Percentiles rank a stretch among this genome's conserved stretches.
Evolutionary conservation across 805 yeast genomes (phyloP).

Genomic region (Kluyveromyces siamensis): DNA sequence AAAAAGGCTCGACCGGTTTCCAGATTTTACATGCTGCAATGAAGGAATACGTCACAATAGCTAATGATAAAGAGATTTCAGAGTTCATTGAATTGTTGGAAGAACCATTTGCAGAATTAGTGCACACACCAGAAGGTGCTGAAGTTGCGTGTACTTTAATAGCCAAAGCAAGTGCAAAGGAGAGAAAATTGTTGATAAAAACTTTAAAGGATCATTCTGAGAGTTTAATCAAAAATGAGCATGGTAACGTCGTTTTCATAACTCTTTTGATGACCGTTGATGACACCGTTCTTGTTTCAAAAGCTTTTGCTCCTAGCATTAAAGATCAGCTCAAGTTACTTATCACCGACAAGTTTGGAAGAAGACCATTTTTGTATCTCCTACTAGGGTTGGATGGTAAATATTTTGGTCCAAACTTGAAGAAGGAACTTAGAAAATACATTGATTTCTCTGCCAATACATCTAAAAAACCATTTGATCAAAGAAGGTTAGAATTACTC

Average conservation of each 20-base stretch:
- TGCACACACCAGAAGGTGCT: slow-evolving; percentile 90
- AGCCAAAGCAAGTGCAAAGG: slow-evolving; percentile 83
- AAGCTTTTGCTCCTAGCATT: slow-evolving; percentile 45
- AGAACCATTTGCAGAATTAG: slow-evolving; percentile 89
- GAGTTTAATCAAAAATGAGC: slow-evolving; percentile 71
- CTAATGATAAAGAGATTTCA: slow-evolving; percentile 55
- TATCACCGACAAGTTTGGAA: slow-evolving; percentile 62
- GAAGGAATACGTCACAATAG: slow-evolving; percentile 74
- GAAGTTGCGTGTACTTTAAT: slow-evolving; percentile 80
- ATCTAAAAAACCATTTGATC: slow-evolving; percentile 76
- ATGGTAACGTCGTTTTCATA: slow-evolving; percentile 74
- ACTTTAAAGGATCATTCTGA: slow-evolving; percentile 67
- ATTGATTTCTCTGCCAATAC: slow-evolving; percentile 56
- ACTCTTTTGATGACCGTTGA: slow-evolving; percentile 80
- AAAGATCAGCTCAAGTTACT: slow-evolving; percentile 50
- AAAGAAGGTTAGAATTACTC: slow-evolving; percentile 63
- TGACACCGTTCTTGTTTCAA: slow-evolving; percentile 78
- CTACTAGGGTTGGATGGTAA: slow-evolving; percentile 71
- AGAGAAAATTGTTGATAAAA: slow-evolving; percentile 71
- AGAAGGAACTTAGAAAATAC: slow-evolving; percentile 52
- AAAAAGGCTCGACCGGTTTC: slow-evolving; percentile 93
- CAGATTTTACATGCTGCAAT: slow-evolving; percentile 93
- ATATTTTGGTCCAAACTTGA: slow-evolving; percentile 66
- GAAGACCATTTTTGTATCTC: slow-evolving; percentile 82
- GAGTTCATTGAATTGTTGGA: slow-evolving; percentile 75